Conservation (phyloP, 768 basidiomycete genomes). For the Chalciporus piperatus region DNA sequence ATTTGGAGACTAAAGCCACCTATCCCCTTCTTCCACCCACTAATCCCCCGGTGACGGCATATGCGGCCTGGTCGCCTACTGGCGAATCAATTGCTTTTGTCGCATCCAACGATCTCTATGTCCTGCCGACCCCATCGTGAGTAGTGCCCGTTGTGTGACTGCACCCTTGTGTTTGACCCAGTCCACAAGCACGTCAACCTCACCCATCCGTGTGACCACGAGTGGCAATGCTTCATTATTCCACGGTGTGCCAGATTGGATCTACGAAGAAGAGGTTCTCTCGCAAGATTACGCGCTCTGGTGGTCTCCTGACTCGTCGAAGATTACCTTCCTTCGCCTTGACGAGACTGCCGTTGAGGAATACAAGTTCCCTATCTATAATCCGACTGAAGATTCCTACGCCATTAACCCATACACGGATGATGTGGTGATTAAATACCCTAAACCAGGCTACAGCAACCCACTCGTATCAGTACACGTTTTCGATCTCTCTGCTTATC, state of each 20-base stretch:
- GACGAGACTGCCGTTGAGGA: constrained; percentile 89
- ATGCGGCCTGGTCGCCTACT: constrained; percentile 86
- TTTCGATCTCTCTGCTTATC: constrained; percentile 68
- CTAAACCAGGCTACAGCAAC: constrained; percentile 88
- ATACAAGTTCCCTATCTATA: constrained; percentile 89
- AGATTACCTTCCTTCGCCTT: constrained; percentile 78
- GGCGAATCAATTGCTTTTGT: constrained; percentile 85
- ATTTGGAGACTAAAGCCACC: constrained; percentile 64
- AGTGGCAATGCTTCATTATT: constrained; percentile 83
- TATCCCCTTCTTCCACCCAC: constrained; percentile 68
- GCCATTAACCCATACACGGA: constrained; percentile 76
- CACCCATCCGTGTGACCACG: constrained; percentile 72
- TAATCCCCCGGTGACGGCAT: constrained; percentile 68
- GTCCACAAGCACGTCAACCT: constrained; percentile 32
- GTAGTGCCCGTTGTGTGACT: constrained; percentile 20
- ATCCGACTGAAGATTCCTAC: constrained; percentile 70
- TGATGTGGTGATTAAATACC: constrained; percentile 67
- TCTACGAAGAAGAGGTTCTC: constrained; percentile 93
- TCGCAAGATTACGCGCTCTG: constrained; percentile 71
- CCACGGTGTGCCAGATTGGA: constrained; percentile 97
- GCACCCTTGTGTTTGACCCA: constrained; percentile 3
- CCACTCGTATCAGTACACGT: constrained; percentile 81
- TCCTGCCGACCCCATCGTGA: constrained; percentile 66
- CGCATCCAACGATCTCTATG: constrained; percentile 81
- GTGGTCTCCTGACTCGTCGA: constrained; percentile 72